Conservation (phyloP, 257 asterid species). For the Nicotiana tabacum region DNA sequence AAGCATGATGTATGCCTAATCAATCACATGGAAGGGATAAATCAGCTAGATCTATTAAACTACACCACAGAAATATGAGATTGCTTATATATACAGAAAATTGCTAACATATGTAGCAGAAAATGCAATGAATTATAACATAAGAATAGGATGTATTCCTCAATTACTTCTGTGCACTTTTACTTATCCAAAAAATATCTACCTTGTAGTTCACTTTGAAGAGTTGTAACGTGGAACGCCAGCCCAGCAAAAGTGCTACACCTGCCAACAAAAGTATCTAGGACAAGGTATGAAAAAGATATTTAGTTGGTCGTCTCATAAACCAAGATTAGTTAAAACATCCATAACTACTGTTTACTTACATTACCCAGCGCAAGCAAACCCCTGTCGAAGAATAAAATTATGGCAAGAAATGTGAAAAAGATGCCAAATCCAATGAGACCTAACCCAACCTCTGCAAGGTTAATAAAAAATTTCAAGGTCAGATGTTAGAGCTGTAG, state of each 20-base stretch:
- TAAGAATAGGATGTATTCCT: background rate
- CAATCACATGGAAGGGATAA: background rate
- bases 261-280: slow-evolving; percentile 75
- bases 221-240: slow-evolving; percentile 61
- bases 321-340: background rate
- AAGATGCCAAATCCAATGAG: slow-evolving; percentile 72
- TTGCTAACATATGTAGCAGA: background rate
- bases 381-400: slow-evolving; percentile 81
- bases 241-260: slow-evolving; percentile 66
- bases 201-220: slow-evolving; percentile 77
- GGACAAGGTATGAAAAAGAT: slow-evolving; percentile 15
- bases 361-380: slow-evolving; percentile 89
- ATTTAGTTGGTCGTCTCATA: background rate
- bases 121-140: background rate
- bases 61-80: background rate
- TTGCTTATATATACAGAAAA: background rate
- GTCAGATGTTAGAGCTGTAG: background rate
- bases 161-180: slow-evolving; percentile 13
- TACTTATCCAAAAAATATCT: background rate
- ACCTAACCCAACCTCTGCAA: slow-evolving; percentile 80
- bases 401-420: slow-evolving; percentile 66
- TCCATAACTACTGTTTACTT: slow-evolving; percentile 27
- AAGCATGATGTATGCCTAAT: background rate
- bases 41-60: background rate
- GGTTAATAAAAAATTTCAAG: background rate